phyloP scores from a whole-genome alignment of 768 basidiomycete species.

The Termitomyces bulborhizus region DNA sequence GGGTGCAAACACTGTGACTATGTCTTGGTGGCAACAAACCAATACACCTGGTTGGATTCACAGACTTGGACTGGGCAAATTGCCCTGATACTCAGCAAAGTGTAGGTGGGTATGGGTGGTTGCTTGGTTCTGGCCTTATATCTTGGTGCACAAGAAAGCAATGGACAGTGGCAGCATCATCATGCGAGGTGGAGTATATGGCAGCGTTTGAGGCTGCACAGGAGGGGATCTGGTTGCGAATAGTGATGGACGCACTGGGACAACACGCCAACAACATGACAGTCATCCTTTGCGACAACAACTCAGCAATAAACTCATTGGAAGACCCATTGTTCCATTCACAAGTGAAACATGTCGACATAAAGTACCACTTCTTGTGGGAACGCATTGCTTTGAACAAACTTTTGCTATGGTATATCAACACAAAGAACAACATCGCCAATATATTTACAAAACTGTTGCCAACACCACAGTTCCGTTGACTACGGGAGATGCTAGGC shows the following conservation, averaged over 20 bases:
- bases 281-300: too few relatives aligned
- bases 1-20: not conserved
- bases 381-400: too few relatives aligned
- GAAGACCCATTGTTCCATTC: not conserved
- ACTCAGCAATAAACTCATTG: not conserved
- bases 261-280: too few relatives aligned
- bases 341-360: not conserved
- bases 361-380: not conserved
- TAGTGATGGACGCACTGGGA: too few relatives aligned
- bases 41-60: not conserved
- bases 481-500: too few relatives aligned
- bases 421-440: too few relatives aligned
- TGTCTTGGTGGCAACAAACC: too few relatives aligned
- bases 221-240: too few relatives aligned
- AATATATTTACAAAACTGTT: too few relatives aligned
- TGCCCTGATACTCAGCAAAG: not conserved
- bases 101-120: not conserved
- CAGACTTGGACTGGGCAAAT: too few relatives aligned
- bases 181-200: not conserved
- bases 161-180: not conserved
- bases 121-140: not conserved
- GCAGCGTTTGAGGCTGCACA: not conserved
- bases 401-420: too few relatives aligned
- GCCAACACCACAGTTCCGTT: too few relatives aligned
- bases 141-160: not conserved